Evolutionary conservation across 208 protist genomes (phyloP).

Genomic region (Leishmania major): DNA sequence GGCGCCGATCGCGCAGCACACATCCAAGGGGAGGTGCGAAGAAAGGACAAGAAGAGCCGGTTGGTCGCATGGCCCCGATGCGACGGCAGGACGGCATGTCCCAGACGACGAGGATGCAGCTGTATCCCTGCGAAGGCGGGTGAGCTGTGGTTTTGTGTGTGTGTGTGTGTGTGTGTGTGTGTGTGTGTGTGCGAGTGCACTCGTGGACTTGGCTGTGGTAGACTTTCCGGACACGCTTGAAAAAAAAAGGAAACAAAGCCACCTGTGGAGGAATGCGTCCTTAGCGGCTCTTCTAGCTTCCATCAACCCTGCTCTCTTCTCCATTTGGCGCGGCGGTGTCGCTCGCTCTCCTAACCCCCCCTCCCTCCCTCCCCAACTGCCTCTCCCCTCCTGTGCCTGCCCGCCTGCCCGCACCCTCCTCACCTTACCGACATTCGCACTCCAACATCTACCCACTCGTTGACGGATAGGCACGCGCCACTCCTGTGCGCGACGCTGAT

Average conservation of each 20-base stretch:
- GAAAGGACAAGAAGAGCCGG: neutral
- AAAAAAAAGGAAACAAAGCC: neutral
- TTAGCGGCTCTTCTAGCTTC: no score
- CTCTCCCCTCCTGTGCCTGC: neutral
- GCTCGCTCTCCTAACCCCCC: neutral
- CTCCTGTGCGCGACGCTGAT: neutral
- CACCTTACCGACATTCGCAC: neutral
- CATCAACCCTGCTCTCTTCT: no score
- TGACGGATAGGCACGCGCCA: neutral
- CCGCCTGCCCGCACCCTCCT: neutral
- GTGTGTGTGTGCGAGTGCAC: neutral
- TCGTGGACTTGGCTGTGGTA: neutral
- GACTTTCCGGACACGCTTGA: neutral
- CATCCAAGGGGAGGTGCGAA: neutral
- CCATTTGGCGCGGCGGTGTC: neutral
- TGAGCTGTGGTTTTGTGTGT: neutral
- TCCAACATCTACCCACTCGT: neutral
- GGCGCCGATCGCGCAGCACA: neutral
- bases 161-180: neutral
- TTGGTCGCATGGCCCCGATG: neutral
- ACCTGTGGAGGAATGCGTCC: neutral
- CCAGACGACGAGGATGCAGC: neutral
- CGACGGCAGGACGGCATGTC: neutral
- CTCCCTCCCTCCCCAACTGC: neutral
- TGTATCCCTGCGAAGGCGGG: neutral